Conservation (phyloP, 2,329 filamentous ascomycete species). For the Coniochaeta sp. region DNA sequence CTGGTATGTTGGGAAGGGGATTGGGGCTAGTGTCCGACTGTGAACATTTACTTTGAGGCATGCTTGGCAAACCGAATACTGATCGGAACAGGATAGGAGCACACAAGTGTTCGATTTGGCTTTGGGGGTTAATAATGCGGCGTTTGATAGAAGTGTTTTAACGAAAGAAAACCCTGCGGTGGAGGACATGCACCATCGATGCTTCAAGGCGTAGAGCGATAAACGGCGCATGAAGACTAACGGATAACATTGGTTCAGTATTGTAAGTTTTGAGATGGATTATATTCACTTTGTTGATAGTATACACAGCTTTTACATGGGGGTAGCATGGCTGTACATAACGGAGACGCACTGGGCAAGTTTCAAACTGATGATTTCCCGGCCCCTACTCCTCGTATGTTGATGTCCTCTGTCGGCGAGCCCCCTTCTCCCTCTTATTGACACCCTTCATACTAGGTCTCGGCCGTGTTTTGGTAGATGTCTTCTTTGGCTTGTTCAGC, state of each 20-base stretch:
- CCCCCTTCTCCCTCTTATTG: constrained; percentile 42
- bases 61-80: neutral
- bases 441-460: constrained; percentile 62
- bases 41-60: constrained; percentile 18
- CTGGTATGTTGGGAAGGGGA: constrained; percentile 62
- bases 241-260: too few relatives aligned
- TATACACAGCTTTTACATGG: neutral
- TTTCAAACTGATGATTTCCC: neutral
- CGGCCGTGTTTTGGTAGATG: constrained; percentile 47
- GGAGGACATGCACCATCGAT: neutral
- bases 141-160: neutral
- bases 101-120: neutral
- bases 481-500: constrained; percentile 47
- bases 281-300: neutral
- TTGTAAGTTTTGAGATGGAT: neutral
- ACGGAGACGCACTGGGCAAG: neutral
- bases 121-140: neutral
- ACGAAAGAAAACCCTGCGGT: neutral
- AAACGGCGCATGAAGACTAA: neutral
- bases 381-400: neutral
- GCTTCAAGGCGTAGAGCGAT: neutral
- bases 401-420: neutral
- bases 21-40: constrained; percentile 56
- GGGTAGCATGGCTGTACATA: neutral
- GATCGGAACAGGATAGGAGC: neutral